A percentile compares a stretch with the other conserved stretches of the same genome.
These are phyloP conservation scores for Cryptococcus floricola DNA, from an alignment of 1,284 basidiomycete species.

Conservation along the genomic window DNA sequence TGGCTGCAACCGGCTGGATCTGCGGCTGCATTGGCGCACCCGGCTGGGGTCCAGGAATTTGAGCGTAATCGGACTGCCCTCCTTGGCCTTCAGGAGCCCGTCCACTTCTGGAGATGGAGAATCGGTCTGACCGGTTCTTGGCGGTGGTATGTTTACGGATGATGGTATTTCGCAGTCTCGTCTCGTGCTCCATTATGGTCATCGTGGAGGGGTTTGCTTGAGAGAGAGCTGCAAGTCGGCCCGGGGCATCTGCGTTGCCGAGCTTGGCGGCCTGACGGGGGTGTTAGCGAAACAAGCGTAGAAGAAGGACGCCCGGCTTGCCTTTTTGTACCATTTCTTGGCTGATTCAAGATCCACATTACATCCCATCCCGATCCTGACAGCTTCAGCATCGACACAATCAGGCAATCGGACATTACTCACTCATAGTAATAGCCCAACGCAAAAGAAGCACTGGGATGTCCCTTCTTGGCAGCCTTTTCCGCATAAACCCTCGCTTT, in stretches of 20 bases:
- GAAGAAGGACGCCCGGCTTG: slow-evolving; percentile 6
- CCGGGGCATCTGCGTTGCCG: slow-evolving; percentile 72
- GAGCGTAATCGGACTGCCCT: too few species aligned
- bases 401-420: slow-evolving; percentile 4
- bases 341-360: slow-evolving; percentile 33
- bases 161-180: slow-evolving; percentile 70
- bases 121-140: slow-evolving; percentile 61
- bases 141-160: slow-evolving; percentile 80
- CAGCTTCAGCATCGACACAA: not conserved
- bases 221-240: slow-evolving; percentile 57
- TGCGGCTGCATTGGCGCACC: too few species aligned
- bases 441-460: slow-evolving; percentile 85
- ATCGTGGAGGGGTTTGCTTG: slow-evolving; percentile 60
- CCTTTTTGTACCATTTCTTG: slow-evolving; percentile 46
- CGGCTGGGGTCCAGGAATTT: too few species aligned
- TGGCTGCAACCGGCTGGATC: not conserved
- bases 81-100: too few species aligned
- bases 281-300: not conserved
- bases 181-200: slow-evolving; percentile 73
- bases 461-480: slow-evolving; percentile 74
- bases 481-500: slow-evolving; percentile 87
- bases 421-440: slow-evolving; percentile 67
- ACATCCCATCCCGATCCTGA: slow-evolving; percentile 37
- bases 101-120: not conserved
- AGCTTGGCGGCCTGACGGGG: slow-evolving; percentile 65